Evolutionary conservation across 2,329 filamentous ascomycete genomes (phyloP).

Genomic region (Colletotrichum musicola): DNA sequence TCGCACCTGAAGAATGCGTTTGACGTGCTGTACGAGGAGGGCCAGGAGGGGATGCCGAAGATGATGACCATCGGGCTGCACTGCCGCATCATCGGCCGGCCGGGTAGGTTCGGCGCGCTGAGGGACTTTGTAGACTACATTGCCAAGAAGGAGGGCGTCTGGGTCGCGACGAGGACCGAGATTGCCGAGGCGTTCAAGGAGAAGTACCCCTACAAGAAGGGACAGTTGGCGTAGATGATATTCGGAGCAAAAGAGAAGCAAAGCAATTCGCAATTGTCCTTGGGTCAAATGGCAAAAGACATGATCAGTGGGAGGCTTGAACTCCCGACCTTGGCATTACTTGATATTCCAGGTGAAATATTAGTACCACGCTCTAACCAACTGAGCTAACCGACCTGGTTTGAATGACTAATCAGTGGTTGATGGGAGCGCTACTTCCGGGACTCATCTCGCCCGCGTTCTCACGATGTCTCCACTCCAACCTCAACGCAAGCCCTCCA

Average conservation of each 20-base stretch:
- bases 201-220: conserved; percentile 62
- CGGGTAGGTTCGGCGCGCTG: conserved; percentile 63
- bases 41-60: conserved; percentile 60
- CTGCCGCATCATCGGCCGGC: conserved; percentile 65
- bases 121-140: conserved; percentile 67
- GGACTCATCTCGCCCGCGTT: neutral
- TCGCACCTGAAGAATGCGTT: conserved; percentile 64
- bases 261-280: neutral
- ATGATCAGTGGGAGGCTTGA: conserved; percentile 37
- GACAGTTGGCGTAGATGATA: conserved; percentile 44
- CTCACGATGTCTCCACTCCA: neutral
- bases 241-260: neutral
- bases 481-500: conserved; percentile 9
- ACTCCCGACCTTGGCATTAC: conserved; percentile 38
- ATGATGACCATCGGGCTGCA: conserved; percentile 71
- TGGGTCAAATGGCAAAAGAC: neutral
- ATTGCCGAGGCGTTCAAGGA: conserved; percentile 63
- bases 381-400: conserved; percentile 28
- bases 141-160: conserved; percentile 62
- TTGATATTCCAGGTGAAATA: conserved; percentile 9
- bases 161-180: conserved; percentile 65
- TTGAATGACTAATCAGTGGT: neutral
- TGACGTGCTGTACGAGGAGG: conserved; percentile 66
- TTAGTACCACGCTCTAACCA: conserved; percentile 39
- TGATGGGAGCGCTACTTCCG: neutral